These are phyloP conservation scores for Coprinellus micaceus DNA, from an alignment of 768 basidiomycete genomes.

Conservation along the genomic window DNA sequence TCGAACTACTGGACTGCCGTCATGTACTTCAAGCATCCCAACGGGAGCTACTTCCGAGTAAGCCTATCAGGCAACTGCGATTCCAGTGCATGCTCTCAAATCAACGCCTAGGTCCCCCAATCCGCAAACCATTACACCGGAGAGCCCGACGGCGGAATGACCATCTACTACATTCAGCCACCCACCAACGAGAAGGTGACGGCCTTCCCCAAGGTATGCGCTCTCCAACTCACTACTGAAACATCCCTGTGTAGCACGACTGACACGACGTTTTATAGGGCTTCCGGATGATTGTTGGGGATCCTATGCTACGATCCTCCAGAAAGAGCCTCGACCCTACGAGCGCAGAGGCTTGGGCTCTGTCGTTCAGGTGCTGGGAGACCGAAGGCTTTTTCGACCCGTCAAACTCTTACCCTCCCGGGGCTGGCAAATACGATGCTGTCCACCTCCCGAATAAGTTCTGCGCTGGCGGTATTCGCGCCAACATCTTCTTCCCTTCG, in stretches of 20 bases:
- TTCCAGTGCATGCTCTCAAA: neutral
- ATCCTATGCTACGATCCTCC: constrained; percentile 2
- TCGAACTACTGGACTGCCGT: constrained; percentile 13
- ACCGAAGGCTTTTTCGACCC: constrained; percentile 6
- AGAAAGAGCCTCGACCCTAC: neutral
- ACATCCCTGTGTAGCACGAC: neutral
- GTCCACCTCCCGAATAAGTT: constrained; percentile 7
- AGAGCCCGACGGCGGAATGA: constrained; percentile 9
- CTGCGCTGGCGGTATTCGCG: constrained; percentile 7
- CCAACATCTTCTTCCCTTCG: constrained; percentile 11
- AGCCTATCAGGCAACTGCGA: neutral
- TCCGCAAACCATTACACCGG: constrained; percentile 7
- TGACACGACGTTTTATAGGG: neutral
- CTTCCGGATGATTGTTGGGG: constrained; percentile 7
- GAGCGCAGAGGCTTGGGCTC: constrained; percentile 4
- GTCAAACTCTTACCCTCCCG: constrained; percentile 8
- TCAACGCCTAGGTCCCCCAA: constrained; percentile 5
- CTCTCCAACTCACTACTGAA: neutral
- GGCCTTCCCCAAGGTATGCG: constrained; percentile 1
- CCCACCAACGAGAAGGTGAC: constrained; percentile 2
- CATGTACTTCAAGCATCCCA: constrained; percentile 11
- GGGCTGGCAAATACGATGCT: constrained; percentile 7
- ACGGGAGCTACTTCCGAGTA: constrained; percentile 7
- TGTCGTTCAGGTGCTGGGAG: constrained; percentile 8
- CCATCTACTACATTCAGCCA: constrained; percentile 11